phyloP scores from a whole-genome alignment of 2,329 filamentous ascomycete species.

The Dactylellina cionopaga region DNA sequence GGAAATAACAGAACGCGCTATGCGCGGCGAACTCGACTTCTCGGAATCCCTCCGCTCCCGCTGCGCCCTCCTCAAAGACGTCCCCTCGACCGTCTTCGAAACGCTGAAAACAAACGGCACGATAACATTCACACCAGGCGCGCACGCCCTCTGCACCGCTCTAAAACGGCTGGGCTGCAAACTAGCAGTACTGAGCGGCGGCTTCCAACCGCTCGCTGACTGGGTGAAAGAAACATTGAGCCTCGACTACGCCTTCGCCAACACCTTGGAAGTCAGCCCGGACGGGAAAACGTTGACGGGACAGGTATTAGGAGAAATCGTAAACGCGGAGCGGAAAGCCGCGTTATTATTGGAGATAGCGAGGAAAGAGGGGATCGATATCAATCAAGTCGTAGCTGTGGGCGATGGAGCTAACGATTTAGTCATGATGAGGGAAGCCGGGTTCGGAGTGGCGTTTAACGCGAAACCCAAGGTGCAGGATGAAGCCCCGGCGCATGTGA shows the following conservation, averaged over 20 bases:
- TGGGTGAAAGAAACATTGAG: slow-evolving; percentile 85
- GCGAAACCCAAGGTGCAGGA: slow-evolving; percentile 84
- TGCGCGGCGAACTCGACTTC: slow-evolving; percentile 96
- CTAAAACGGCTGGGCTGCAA: slow-evolving; percentile 83
- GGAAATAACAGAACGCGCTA: slow-evolving; percentile 89
- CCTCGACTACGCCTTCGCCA: slow-evolving; percentile 88
- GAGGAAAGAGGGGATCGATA: slow-evolving; percentile 70
- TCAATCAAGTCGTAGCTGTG: slow-evolving; percentile 76
- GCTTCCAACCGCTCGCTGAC: slow-evolving; percentile 86
- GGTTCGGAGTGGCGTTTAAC: slow-evolving; percentile 82
- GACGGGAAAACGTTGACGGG: slow-evolving; percentile 71
- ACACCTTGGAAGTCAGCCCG: slow-evolving; percentile 75
- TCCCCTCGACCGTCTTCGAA: slow-evolving; percentile 81
- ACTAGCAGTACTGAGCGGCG: slow-evolving; percentile 89
- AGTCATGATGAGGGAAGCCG: slow-evolving; percentile 79
- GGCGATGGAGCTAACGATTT: slow-evolving; percentile 87
- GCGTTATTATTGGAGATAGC: slow-evolving; percentile 78
- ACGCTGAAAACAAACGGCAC: slow-evolving; percentile 71
- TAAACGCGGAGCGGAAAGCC: slow-evolving; percentile 79
- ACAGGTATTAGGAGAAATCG: slow-evolving; percentile 76
- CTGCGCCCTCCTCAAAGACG: slow-evolving; percentile 81
- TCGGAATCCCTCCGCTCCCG: slow-evolving; percentile 82
- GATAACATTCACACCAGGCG: slow-evolving; percentile 84
- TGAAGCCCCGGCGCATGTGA: slow-evolving; percentile 73
- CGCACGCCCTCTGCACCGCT: slow-evolving; percentile 75